Base-by-base conservation (phyloP, 108 stramenopile genomes). In the Cyclotella baltica region DNA sequence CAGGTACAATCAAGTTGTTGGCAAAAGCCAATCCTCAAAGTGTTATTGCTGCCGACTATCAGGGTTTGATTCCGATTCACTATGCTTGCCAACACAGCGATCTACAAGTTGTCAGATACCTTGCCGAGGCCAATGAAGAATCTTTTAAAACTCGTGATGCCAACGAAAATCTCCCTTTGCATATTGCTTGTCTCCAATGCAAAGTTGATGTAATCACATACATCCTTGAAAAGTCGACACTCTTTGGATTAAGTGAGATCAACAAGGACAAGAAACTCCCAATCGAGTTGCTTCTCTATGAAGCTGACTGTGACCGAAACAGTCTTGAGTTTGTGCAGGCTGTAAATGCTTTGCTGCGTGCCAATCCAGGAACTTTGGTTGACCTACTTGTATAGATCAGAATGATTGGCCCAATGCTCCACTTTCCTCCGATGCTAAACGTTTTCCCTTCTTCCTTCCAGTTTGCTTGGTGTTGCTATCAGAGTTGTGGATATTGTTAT, bases 241-340 rank as follows among this genome's bases (percentile, higher is more conserved):
- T n/a, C 19, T 4, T n/a, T 52, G 51, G n/a, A 10, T 10, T 40
- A 40, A 20, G 37, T 43, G 5, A 4, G 15, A 16, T 6, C 4
- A 66, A 25, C 20, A 9, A 27, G 19, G 4, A 66, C 36, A 20
- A 47, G 16, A 47, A 47, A 36, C 65, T 66, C 20, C 65, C 65
- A 6, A 47, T 66, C 35, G 19, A 66, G 15, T 11, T 66, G 38
- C 51, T 52, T 10, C 25, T 66, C 6, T 66, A 6, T 40, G 65
- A 66, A 11, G 25, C 43, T 20, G 23, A 66, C 43, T 40, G 43
- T 66, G 37, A 47, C 20, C 18, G 9, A 6, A 37, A 66, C 15
- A 66, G 37, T 47, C 25, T 66, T 15, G 65, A 66, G 20, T 66
- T 36, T 27, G 46, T 47, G 34, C 37, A 66, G 65, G 65, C 65